Evolutionary conservation across 1,139 yeast genomes (phyloP), one percentile per base, ranked within the genome.

Genomic region (Kluyveromyces marxianus): DNA sequence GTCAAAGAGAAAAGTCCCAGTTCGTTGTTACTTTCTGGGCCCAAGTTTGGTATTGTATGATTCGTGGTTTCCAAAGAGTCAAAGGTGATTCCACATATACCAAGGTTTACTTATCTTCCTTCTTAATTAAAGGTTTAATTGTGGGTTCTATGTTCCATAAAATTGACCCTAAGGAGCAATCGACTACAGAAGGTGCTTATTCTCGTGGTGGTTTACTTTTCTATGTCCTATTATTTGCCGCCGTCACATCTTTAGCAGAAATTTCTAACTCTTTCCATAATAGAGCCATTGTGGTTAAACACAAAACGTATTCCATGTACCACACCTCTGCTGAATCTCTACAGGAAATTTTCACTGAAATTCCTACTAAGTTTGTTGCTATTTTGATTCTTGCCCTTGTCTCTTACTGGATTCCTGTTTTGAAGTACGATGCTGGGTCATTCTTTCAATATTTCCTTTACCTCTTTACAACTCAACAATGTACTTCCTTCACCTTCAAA

Each of bases 301-400:
- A 81, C 55, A 77, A 76, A 54, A 71, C 76, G 28, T 80, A 76
- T 58, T 80, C 84, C 3, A 70, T 81, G 63, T 81, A 81, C 55
- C 80, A 79, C 50, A 78, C 82, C 32, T 75, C 84, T 35, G 82
- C 82, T n/a, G 85, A 81, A 60, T 79, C 85, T 5, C 59, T 80
- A 42, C 82, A 81, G 48, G 72, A 74, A 45, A 69, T 79, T 52
- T 60, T 79, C 44, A 74, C 83, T 30, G 83, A 79, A 55, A 59
- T 79, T 42, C 86, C 87, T 3, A 66, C 73, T 27, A 80, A 80
- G 57, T 49, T 76, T 7, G 50, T 68, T 36, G 71, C 75, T 50
- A 66, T 77, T 42, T 51, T 74, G 35, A 55, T 67, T 29, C 72
- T 80, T 57, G 67, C 74, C 39, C 54, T 81, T 38, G 67, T 74